A percentile compares a stretch with the other conserved stretches of the same genome.
Conservation (phyloP, 495 filamentous ascomycete species). For the Aspergillus coremiiformis region DNA sequence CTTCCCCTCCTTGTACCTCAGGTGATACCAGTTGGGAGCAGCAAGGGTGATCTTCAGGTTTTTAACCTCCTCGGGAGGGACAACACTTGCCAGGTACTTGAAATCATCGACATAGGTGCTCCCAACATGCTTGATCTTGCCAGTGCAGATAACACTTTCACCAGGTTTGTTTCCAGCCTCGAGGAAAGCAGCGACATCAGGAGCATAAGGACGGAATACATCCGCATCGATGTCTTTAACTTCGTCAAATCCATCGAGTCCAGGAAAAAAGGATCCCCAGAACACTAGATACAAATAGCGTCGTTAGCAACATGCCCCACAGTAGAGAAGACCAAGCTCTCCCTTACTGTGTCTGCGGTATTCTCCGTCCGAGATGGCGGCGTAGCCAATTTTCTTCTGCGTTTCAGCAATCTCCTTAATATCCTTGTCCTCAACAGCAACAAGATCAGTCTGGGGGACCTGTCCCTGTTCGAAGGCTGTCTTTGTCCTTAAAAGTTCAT, state of each 20-base stretch:
- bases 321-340: neutral
- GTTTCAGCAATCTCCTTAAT: slow-evolving; percentile 58
- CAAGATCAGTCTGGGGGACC: slow-evolving; percentile 31
- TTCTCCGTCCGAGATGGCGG: slow-evolving; percentile 68
- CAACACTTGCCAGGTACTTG: slow-evolving; percentile 56
- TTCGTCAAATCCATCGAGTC: slow-evolving; percentile 62
- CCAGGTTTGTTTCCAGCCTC: slow-evolving; percentile 66
- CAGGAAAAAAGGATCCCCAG: slow-evolving; percentile 71
- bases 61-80: slow-evolving; percentile 50
- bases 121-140: slow-evolving; percentile 62
- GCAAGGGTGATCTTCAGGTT: slow-evolving; percentile 69
- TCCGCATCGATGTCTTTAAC: slow-evolving; percentile 49
- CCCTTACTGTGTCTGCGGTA: slow-evolving; percentile 56
- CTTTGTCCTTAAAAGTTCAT: slow-evolving; percentile 59
- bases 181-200: slow-evolving; percentile 69
- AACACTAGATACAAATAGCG: slow-evolving; percentile 36
- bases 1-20: slow-evolving; percentile 61
- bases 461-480: slow-evolving; percentile 47
- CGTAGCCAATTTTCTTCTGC: slow-evolving; percentile 60
- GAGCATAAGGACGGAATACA: slow-evolving; percentile 68
- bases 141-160: slow-evolving; percentile 64
- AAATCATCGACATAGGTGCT: slow-evolving; percentile 59
- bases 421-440: slow-evolving; percentile 54
- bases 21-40: slow-evolving; percentile 67
- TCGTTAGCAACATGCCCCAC: neutral